Evolutionary conservation across 1,139 yeast genomes (phyloP).

Genomic region (Suhomyces chickasaworum): DNA sequence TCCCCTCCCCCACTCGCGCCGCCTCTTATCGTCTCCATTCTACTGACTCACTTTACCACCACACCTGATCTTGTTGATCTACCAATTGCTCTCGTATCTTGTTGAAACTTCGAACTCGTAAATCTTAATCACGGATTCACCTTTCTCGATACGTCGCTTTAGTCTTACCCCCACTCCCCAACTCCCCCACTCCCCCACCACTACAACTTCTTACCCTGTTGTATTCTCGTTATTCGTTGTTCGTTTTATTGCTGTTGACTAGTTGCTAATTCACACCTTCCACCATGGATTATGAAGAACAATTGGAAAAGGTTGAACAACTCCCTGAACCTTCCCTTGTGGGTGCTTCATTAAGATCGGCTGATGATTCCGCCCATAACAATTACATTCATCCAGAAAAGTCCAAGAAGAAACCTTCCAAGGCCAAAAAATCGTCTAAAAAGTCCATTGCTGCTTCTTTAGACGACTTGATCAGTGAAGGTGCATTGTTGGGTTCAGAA

Average conservation of each 20-base stretch:
- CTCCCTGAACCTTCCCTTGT: constrained; percentile 56
- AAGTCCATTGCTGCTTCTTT: constrained; percentile 46
- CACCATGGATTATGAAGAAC: constrained; percentile 57
- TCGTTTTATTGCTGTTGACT: background rate
- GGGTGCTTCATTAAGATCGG: constrained; percentile 56
- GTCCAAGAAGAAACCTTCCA: constrained; percentile 18
- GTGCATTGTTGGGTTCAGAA: constrained; percentile 61
- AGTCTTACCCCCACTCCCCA: too few relatives aligned
- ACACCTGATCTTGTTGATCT: constrained; percentile 1
- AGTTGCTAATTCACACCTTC: background rate
- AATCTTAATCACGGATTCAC: background rate
- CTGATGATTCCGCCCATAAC: constrained; percentile 50
- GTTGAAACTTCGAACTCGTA: background rate
- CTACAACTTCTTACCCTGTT: background rate
- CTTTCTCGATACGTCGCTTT: background rate
- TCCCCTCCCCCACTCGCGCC: background rate
- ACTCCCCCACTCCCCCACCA: background rate
- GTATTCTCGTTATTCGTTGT: background rate
- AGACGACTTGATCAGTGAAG: constrained; percentile 60
- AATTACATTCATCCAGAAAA: constrained; percentile 51
- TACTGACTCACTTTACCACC: background rate
- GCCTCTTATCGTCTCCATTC: background rate
- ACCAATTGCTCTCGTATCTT: background rate
- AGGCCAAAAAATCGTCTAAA: constrained; percentile 15
- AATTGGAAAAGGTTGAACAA: constrained; percentile 58